Conservation (phyloP, 345 rosid genomes). For the Gossypium bickii region DNA sequence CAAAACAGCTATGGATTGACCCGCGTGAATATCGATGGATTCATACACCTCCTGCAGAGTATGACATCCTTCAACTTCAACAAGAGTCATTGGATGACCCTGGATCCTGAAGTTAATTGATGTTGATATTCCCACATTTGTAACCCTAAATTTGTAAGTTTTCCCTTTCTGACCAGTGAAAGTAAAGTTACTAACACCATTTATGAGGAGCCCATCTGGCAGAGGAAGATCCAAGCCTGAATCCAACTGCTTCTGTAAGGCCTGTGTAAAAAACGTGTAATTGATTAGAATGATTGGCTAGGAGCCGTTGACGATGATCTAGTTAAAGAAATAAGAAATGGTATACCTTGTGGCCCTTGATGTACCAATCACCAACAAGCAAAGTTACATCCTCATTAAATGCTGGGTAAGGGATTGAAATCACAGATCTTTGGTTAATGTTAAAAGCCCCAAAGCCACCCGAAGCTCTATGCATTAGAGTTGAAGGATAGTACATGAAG, state of each 20-base stretch:
- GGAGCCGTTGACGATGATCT: too few relatives aligned
- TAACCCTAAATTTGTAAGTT: constrained; percentile 59
- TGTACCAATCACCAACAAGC: constrained; percentile 65
- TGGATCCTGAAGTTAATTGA: constrained; percentile 83
- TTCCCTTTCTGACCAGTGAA: constrained; percentile 63
- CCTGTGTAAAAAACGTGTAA: constrained; percentile 30
- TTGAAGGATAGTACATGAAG: constrained; percentile 64
- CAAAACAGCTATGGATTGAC: constrained; percentile 63
- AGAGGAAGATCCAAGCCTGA: constrained; percentile 42
- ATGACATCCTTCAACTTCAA: constrained; percentile 92
- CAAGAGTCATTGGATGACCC: constrained; percentile 58
- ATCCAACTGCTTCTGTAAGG: constrained; percentile 39
- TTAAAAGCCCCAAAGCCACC: constrained; percentile 72
- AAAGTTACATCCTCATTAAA: constrained; percentile 64
- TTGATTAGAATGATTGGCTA: not conserved
- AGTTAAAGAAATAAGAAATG: not conserved
- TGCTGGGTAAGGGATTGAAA: constrained; percentile 48
- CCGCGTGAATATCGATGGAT: constrained; percentile 71
- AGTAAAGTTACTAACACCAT: constrained; percentile 41
- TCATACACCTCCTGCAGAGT: constrained; percentile 58
- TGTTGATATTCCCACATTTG: constrained; percentile 66
- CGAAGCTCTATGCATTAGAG: constrained; percentile 51
- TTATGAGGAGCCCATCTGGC: constrained; percentile 69
- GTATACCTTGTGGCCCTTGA: constrained; percentile 47
- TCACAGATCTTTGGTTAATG: constrained; percentile 42